Conservation (phyloP, 129 eudicot genomes). For the Chrysanthemum makinoi region DNA sequence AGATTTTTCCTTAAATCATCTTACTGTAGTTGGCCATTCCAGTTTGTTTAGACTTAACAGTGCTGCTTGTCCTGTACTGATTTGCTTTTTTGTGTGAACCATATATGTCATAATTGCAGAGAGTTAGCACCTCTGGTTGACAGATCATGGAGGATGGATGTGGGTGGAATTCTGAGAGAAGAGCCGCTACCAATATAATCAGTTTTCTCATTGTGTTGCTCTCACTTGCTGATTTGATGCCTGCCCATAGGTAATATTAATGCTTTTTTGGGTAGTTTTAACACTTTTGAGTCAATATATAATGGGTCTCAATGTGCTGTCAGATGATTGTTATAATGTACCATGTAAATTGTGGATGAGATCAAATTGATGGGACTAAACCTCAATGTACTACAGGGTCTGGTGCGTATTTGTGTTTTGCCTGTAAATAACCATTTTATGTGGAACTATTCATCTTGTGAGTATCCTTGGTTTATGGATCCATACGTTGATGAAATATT, state of each 20-base stretch:
- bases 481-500: no score
- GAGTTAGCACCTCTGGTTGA: slow-evolving; percentile 82
- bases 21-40: no score
- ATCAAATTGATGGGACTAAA: not conserved
- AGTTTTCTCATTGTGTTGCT: slow-evolving; percentile 3
- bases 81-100: not conserved
- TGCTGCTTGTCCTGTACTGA: slow-evolving; percentile 3
- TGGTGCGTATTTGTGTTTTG: no score
- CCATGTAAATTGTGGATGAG: slow-evolving; percentile 10
- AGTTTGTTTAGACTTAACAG: not conserved
- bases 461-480: no score
- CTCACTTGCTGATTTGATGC: slow-evolving; percentile 24
- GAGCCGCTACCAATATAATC: slow-evolving; percentile 49
- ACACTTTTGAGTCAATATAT: not conserved
- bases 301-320: not conserved
- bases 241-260: slow-evolving; percentile 37
- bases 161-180: slow-evolving; percentile 72
- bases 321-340: slow-evolving; percentile 6
- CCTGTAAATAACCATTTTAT: no score
- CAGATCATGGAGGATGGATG: slow-evolving; percentile 94
- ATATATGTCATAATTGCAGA: slow-evolving; percentile 38
- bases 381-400: no score
- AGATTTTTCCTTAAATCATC: no score
- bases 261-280: slow-evolving; percentile 9
- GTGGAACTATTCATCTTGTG: no score